Conservation (phyloP, 768 basidiomycete species). For the Kwoniella newhampshirensis region DNA sequence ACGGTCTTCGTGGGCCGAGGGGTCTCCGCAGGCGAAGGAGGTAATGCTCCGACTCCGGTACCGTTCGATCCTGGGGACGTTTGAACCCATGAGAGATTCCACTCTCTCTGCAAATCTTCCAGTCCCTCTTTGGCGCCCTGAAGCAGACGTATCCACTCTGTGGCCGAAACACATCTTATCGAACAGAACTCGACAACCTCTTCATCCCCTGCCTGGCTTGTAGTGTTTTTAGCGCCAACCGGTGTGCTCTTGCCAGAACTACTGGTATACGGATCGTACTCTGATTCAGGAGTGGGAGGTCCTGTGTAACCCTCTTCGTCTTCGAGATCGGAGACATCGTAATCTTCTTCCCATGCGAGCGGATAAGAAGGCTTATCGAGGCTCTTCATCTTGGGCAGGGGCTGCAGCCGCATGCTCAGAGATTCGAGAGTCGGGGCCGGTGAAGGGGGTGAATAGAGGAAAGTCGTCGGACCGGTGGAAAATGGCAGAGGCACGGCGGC, state of each 20-base stretch:
- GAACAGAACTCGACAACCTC: conserved; percentile 17
- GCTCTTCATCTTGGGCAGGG: conserved; percentile 13
- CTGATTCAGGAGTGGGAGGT: conserved; percentile 35
- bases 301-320: conserved; percentile 27
- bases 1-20: conserved; percentile 1
- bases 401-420: conserved; percentile 33
- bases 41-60: not conserved
- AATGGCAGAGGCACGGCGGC: conserved; percentile 16
- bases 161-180: conserved; percentile 11
- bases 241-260: conserved; percentile 1
- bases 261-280: conserved; percentile 11
- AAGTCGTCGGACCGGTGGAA: conserved; percentile 2
- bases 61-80: not conserved
- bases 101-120: conserved; percentile 1
- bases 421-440: conserved; percentile 36
- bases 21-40: not conserved
- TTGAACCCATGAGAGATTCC: conserved; percentile 20
- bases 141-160: conserved; percentile 25
- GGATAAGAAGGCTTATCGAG: conserved; percentile 26
- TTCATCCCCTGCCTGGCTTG: conserved; percentile 6
- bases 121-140: conserved; percentile 6
- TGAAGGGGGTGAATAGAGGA: conserved; percentile 26
- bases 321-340: conserved; percentile 27
- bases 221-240: not conserved
- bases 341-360: conserved; percentile 30